Conservation (phyloP, 2,329 filamentous ascomycete genomes). For the Aspergillus tubingensis region DNA sequence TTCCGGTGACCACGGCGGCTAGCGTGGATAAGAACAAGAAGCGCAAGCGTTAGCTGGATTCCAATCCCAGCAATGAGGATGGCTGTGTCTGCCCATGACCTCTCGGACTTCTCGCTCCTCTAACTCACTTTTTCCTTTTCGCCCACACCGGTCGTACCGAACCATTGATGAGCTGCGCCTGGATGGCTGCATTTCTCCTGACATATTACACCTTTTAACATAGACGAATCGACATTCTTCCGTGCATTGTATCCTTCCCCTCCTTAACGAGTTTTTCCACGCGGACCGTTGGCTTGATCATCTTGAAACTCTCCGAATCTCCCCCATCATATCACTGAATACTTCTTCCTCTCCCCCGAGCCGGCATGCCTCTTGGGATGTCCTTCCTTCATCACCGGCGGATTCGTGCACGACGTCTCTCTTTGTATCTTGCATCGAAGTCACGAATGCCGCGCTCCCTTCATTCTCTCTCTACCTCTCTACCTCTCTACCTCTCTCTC, state of each 20-base stretch:
- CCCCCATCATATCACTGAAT: background rate
- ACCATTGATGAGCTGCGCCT: constrained; percentile 7
- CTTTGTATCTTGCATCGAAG: constrained; percentile 4
- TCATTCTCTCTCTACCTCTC: constrained; percentile 10
- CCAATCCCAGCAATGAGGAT: background rate
- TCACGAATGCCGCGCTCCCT: constrained; percentile 15
- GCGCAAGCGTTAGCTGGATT: constrained; percentile 60
- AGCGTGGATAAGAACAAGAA: constrained; percentile 66
- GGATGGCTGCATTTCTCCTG: constrained; percentile 8
- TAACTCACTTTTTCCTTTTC: background rate
- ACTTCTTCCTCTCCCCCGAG: background rate
- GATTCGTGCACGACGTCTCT: background rate
- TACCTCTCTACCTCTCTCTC: constrained; percentile 1
- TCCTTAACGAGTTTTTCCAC: constrained; percentile 2
- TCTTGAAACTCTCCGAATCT: constrained; percentile 9
- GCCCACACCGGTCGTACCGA: constrained; percentile 3
- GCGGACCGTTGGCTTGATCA: constrained; percentile 14
- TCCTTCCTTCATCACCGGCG: constrained; percentile 1
- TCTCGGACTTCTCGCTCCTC: background rate
- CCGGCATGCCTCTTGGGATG: background rate
- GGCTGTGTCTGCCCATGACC: background rate
- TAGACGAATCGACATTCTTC: constrained; percentile 14
- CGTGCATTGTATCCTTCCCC: constrained; percentile 8
- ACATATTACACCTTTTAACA: constrained; percentile 7
- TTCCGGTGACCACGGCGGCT: constrained; percentile 33